Evolutionary conservation across 306 rosid species (phyloP).

Genomic region (Casuarina equisetifolia): DNA sequence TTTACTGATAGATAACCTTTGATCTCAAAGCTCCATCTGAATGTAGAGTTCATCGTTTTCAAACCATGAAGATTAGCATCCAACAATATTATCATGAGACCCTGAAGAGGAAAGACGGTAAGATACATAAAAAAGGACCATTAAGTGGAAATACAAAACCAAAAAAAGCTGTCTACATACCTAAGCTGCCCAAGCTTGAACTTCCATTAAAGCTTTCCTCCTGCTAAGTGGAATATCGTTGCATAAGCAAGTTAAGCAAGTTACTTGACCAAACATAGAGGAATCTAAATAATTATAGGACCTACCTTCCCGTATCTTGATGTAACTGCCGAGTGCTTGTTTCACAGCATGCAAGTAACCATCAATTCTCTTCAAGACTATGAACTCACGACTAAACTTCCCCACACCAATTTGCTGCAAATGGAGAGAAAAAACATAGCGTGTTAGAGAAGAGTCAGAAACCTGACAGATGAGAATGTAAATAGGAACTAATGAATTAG

Average conservation of each 20-base stretch:
- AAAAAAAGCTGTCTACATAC: conserved; percentile 32
- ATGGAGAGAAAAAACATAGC: background rate
- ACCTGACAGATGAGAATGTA: background rate
- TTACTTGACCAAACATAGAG: conserved; percentile 18
- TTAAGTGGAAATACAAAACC: background rate
- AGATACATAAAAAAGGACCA: conserved; percentile 4
- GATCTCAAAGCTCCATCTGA: conserved; percentile 90
- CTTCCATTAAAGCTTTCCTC: conserved; percentile 92
- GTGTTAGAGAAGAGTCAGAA: conserved; percentile 8
- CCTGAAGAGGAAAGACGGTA: conserved; percentile 39
- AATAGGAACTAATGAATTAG: background rate
- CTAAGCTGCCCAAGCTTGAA: conserved; percentile 91
- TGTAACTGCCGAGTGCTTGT: conserved; percentile 60
- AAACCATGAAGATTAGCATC: conserved; percentile 87
- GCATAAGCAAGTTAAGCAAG: background rate
- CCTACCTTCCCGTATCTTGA: conserved; percentile 80
- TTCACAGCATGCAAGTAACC: conserved; percentile 96
- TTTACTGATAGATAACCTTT: conserved; percentile 56
- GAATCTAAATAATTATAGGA: conserved; percentile 14
- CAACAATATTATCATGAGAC: conserved; percentile 75
- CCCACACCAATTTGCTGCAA: conserved; percentile 80
- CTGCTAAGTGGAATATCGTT: conserved; percentile 37
- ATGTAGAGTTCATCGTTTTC: conserved; percentile 85
- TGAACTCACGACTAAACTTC: conserved; percentile 73
- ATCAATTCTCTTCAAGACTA: conserved; percentile 75